phyloP scores from a whole-genome alignment of 2,329 filamentous ascomycete genomes.

The Hortaea werneckii region DNA sequence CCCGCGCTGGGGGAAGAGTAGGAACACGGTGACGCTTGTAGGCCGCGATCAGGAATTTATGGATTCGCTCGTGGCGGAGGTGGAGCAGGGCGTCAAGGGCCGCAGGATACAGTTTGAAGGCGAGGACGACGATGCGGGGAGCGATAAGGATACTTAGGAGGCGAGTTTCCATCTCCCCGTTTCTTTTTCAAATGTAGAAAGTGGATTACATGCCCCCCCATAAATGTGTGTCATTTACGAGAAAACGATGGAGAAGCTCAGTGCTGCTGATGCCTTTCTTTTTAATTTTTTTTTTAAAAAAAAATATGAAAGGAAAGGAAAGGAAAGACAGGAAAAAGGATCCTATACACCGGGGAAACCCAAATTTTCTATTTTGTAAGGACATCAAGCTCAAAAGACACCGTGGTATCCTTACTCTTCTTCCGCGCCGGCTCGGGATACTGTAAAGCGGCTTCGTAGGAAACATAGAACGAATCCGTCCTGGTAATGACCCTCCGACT shows the following conservation, averaged over 20 bases:
- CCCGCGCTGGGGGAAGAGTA: conserved; percentile 77
- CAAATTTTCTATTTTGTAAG: background rate
- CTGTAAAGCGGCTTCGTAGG: background rate
- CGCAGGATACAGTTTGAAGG: conserved; percentile 60
- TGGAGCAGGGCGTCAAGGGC: conserved; percentile 67
- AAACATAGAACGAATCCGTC: conserved; percentile 2
- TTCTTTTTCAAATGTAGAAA: too few relatives aligned
- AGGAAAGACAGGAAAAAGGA: too few relatives aligned
- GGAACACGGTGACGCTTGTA: conserved; percentile 85
- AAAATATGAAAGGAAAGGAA: too few relatives aligned
- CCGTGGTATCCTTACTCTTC: background rate
- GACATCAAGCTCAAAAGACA: background rate
- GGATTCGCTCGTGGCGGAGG: conserved; percentile 67
- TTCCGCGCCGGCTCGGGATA: background rate
- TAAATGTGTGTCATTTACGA: too few relatives aligned
- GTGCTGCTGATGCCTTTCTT: background rate
- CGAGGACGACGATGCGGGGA: conserved; percentile 37
- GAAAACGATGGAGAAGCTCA: background rate
- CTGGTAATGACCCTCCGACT: conserved; percentile 1
- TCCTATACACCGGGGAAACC: too few relatives aligned
- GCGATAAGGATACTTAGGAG: conserved; percentile 26
- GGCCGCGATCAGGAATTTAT: conserved; percentile 64
- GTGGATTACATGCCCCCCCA: too few relatives aligned
- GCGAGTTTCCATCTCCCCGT: too few relatives aligned
- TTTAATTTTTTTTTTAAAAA: too few relatives aligned